Percentiles rank a stretch among this genome's conserved stretches.
phyloP scores from a whole-genome alignment of 495 filamentous ascomycete species.

The Gamarada debralockiae region DNA sequence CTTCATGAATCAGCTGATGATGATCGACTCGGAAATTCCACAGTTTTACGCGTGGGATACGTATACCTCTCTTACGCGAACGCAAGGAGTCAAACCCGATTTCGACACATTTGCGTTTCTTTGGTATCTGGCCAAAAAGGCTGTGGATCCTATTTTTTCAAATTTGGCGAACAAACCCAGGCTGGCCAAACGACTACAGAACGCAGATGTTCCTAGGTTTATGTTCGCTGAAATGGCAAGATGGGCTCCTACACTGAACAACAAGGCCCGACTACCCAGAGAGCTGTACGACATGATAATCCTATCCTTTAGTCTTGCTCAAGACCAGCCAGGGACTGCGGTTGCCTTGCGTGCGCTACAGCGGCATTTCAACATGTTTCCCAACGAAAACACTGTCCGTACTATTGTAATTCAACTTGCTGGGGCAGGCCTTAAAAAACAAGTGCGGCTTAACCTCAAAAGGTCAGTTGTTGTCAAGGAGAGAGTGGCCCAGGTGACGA shows the following conservation, averaged over 20 bases:
- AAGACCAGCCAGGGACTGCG: constrained; percentile 51
- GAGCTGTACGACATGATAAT: constrained; percentile 55
- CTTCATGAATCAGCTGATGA: constrained; percentile 73
- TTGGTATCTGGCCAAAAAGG: constrained; percentile 49
- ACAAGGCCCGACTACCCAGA: constrained; percentile 33
- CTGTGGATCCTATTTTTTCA: constrained; percentile 43
- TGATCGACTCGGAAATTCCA: constrained; percentile 33
- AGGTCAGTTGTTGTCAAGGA: constrained; percentile 10
- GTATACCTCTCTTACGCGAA: constrained; percentile 40
- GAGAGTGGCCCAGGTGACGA: constrained; percentile 24
- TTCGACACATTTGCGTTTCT: constrained; percentile 67
- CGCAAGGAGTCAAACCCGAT: constrained; percentile 49
- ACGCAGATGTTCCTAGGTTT: constrained; percentile 39
- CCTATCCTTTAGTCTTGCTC: constrained; percentile 47
- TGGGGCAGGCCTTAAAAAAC: constrained; percentile 26
- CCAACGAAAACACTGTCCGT: constrained; percentile 45
- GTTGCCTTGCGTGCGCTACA: constrained; percentile 47
- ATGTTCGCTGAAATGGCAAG: constrained; percentile 62
- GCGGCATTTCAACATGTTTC: constrained; percentile 40
- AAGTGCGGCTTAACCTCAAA: background rate
- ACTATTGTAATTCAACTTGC: constrained; percentile 49
- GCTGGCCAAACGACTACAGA: constrained; percentile 10
- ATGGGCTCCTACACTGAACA: constrained; percentile 20
- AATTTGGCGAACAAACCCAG: background rate
- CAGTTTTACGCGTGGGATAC: constrained; percentile 43